Evolutionary conservation across 1,284 basidiomycete species (phyloP).

Genomic region (Tilletia horrida): DNA sequence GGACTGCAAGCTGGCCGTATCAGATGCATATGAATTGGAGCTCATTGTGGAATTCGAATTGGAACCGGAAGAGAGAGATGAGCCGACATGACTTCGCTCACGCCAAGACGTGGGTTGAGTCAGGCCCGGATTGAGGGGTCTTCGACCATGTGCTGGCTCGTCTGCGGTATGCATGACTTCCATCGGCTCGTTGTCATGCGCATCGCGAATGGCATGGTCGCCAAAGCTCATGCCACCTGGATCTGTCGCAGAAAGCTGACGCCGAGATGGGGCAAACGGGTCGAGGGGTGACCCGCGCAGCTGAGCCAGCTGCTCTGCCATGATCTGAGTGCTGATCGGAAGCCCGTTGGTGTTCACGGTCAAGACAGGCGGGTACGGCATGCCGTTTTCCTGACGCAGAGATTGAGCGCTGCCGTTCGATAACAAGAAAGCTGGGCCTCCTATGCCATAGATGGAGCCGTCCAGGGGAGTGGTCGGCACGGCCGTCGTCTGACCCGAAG

Average conservation of each 20-base stretch:
- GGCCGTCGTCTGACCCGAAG: neutral
- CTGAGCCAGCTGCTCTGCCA: too few relatives aligned
- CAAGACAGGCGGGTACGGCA: too few relatives aligned
- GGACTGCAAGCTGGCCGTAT: neutral
- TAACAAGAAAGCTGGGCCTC: too few relatives aligned
- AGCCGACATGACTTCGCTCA: neutral
- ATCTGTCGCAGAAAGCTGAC: too few relatives aligned
- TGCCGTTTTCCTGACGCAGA: too few relatives aligned
- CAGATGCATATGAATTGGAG: neutral
- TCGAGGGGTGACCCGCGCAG: too few relatives aligned
- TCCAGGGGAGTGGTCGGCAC: neutral
- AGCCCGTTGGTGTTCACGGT: too few relatives aligned
- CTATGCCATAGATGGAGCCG: neutral
- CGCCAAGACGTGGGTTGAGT: slow-evolving; percentile 3
- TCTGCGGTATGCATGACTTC: slow-evolving; percentile 1
- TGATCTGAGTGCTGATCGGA: too few relatives aligned
- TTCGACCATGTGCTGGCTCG: neutral
- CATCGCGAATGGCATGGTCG: neutral
- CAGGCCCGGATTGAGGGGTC: neutral
- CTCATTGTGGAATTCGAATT: neutral
- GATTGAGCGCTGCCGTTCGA: too few relatives aligned
- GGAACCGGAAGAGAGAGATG: neutral
- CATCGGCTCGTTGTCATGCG: neutral
- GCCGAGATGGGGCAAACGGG: too few relatives aligned
- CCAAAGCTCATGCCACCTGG: too few relatives aligned